Evolutionary conservation across 129 eudicot species (phyloP), one percentile per base, ranked within the genome.

Genomic region (Pseudognaphalium luteoalbum): DNA sequence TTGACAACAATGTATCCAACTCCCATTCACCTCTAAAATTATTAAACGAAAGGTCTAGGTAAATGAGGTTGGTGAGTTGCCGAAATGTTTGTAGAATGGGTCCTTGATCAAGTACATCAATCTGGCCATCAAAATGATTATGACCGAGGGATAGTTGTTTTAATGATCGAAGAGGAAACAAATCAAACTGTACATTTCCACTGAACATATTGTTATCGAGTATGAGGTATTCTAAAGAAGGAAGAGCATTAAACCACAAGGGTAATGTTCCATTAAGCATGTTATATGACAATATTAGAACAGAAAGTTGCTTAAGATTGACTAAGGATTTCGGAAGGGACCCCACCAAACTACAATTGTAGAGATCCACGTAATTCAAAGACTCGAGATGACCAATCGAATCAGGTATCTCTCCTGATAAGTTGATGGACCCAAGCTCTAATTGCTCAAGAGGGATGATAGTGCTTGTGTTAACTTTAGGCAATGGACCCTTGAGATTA

Each of bases 101-200:
- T n/a, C 22, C 71, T 10, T 9, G 52, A 63, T 63, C 68, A 63
- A 63, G 68, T 6, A 63, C 19, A 15, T 72, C 28, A 3, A 82
- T 15, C 20, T 59, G 33, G 4, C 79, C 81, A 58, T 14, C 63
- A 41, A 77, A 54, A 35, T 51, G 71, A 77, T 77, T 54, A 44
- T 44, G 17, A 14, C 17, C 52, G 17, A 44, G 52, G 52, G 52
- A 11, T 44, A 44, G 52, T 44, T 44, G 52, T 44, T 44, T 44
- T 44, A 44, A 14, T 12, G 52, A 44, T 44, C 1, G 17, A 44
- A 44, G 16, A 44, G 17, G 52, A 44, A 44, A 44, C 17, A 17
- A 44, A 3, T 44, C 17, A 44, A 44, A 44, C 52, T 44, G 52
- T 44, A 44, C 52, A 14, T 11, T 44, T 44, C 52, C 52, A 44